phyloP scores from a whole-genome alignment of 208 protist species.

The Leishmania tarentolae region DNA sequence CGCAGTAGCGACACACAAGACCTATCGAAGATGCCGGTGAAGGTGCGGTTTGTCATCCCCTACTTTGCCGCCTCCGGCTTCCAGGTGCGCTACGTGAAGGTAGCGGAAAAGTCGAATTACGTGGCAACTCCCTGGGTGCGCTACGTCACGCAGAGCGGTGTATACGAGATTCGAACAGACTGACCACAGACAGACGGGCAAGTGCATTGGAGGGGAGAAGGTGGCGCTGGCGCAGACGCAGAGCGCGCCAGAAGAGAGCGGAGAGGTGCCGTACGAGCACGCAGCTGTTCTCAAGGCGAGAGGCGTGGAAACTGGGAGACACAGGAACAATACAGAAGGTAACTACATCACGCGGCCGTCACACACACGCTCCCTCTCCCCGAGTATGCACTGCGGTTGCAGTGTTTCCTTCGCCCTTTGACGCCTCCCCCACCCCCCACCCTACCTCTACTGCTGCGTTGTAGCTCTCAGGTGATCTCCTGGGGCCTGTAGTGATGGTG shows the following conservation, averaged over 20 bases:
- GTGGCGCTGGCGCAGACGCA: neutral
- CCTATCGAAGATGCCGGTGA: slow-evolving; percentile 92
- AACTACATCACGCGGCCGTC: neutral
- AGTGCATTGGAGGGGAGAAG: neutral
- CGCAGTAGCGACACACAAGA: slow-evolving; percentile 72
- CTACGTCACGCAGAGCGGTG: slow-evolving; percentile 98
- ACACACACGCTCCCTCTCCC: no score
- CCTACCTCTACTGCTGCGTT: neutral
- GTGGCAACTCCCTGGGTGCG: slow-evolving; percentile 98
- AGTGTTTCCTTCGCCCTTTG: neutral
- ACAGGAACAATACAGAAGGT: neutral
- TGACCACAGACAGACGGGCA: slow-evolving; percentile 4
- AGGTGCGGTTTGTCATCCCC: slow-evolving; percentile 98
- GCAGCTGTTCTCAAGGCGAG: neutral
- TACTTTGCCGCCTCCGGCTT: slow-evolving; percentile 98
- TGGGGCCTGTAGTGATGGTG: neutral
- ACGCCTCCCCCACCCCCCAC: no score
- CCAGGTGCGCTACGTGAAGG: slow-evolving; percentile 98
- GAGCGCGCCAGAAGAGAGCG: neutral
- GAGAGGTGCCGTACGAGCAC: neutral
- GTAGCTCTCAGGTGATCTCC: neutral
- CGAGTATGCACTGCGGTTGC: neutral
- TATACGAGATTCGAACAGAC: slow-evolving; percentile 95
- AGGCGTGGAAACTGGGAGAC: neutral
- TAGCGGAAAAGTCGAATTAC: slow-evolving; percentile 97